A percentile compares a stretch with the other conserved stretches of the same genome.
These are phyloP conservation scores for Pseudevernia furfuracea DNA, from an alignment of 495 filamentous ascomycete species.

Conservation along the genomic window DNA sequence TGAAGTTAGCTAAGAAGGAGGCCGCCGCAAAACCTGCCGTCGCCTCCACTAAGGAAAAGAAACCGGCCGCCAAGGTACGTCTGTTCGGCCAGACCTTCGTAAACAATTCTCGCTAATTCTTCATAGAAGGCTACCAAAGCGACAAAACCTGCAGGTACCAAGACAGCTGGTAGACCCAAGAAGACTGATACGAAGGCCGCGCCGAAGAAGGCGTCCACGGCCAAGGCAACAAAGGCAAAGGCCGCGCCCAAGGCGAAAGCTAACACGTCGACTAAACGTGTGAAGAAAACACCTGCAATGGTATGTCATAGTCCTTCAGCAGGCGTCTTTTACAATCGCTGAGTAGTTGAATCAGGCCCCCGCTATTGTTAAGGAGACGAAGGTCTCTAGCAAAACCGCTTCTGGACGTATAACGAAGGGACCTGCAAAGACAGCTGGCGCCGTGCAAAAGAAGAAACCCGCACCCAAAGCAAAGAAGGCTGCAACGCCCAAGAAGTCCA, in stretches of 20 bases:
- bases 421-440: conserved; percentile 49
- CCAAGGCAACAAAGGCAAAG: conserved; percentile 43
- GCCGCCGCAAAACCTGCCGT: conserved; percentile 41
- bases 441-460: conserved; percentile 55
- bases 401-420: conserved; percentile 79
- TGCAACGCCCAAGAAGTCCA: conserved; percentile 5
- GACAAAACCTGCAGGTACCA: conserved; percentile 45
- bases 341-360: conserved; percentile 40
- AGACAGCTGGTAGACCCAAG: conserved; percentile 43
- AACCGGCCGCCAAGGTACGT: conserved; percentile 41
- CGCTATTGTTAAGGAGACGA: conserved; percentile 66
- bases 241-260: conserved; percentile 42
- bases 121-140: conserved; percentile 26
- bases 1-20: conserved; percentile 94
- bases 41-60: conserved; percentile 33
- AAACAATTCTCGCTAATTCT: neutral
- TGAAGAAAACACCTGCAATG: conserved; percentile 35
- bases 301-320: conserved; percentile 30
- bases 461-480: conserved; percentile 26
- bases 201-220: conserved; percentile 26
- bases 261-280: conserved; percentile 30
- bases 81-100: conserved; percentile 24
- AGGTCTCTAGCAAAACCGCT: conserved; percentile 78
- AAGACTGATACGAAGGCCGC: conserved; percentile 41
- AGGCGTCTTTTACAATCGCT: neutral